Percentiles rank a stretch among this genome's conserved stretches.
phyloP scores from a whole-genome alignment of 495 filamentous ascomycete genomes.

The Talaromyces borbonicus region DNA sequence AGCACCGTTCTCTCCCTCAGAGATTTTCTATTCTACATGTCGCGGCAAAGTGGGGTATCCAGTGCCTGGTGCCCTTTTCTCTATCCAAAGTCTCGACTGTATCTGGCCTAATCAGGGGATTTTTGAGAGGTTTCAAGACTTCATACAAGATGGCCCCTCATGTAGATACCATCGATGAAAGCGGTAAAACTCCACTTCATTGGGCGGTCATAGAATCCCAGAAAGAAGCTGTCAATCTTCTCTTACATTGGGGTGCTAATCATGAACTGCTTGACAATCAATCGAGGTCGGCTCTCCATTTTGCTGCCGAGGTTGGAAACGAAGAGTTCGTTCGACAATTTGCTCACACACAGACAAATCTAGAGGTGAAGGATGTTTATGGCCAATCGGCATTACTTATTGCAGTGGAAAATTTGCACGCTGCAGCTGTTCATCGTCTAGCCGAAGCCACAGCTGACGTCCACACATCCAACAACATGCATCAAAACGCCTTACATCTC shows the following conservation, averaged over 20 bases:
- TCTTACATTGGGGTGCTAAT: constrained; percentile 3
- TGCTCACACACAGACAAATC: not conserved
- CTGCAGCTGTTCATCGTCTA: not conserved
- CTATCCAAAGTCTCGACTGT: not conserved
- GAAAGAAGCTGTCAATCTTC: not conserved
- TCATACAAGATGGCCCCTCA: not conserved
- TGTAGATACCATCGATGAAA: not conserved
- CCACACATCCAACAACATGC: not conserved
- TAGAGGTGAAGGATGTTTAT: constrained; percentile 1
- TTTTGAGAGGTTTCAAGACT: not conserved
- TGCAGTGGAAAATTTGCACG: not conserved
- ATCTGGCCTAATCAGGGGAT: not conserved
- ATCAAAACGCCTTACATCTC: constrained; percentile 4
- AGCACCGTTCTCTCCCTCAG: not conserved
- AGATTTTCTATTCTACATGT: constrained; percentile 7
- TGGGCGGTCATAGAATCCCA: not conserved
- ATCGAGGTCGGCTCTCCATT: not conserved
- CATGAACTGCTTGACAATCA: not conserved
- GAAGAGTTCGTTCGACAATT: not conserved
- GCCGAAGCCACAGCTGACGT: not conserved
- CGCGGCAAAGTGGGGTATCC: constrained; percentile 10
- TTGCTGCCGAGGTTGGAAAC: not conserved
- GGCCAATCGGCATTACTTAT: constrained; percentile 1
- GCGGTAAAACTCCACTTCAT: constrained; percentile 2
- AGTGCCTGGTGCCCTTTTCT: not conserved